A percentile compares a stretch with the other conserved stretches of the same genome.
phyloP scores from a whole-genome alignment of 2,329 filamentous ascomycete species.

The Xylaria sp. region DNA sequence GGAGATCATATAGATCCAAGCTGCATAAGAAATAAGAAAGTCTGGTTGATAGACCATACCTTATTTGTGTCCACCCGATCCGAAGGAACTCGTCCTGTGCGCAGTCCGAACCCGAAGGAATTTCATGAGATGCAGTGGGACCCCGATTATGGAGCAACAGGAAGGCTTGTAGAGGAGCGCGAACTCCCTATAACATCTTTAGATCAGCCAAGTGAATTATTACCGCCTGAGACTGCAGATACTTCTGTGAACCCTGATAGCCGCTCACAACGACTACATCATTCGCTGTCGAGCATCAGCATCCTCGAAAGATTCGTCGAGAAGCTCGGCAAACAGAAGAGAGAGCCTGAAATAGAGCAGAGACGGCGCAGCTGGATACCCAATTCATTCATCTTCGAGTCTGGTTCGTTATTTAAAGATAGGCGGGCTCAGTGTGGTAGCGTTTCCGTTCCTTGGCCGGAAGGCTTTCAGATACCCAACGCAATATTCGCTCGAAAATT shows the following conservation, averaged over 20 bases:
- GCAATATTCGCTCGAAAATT: constrained; percentile 59
- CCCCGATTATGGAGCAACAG: constrained; percentile 43
- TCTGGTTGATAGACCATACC: constrained; percentile 58
- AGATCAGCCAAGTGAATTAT: constrained; percentile 37
- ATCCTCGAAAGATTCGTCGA: constrained; percentile 42
- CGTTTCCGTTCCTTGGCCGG: constrained; percentile 48
- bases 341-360: constrained; percentile 40
- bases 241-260: constrained; percentile 34
- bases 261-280: constrained; percentile 39
- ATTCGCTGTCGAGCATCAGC: constrained; percentile 40
- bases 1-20: constrained; percentile 47
- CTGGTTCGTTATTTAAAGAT: constrained; percentile 39
- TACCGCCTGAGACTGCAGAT: constrained; percentile 40
- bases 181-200: constrained; percentile 43
- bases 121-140: constrained; percentile 58
- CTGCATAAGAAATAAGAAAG: constrained; percentile 54
- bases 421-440: constrained; percentile 30
- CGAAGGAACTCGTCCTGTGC: constrained; percentile 53
- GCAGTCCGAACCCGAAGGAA: constrained; percentile 53
- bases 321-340: constrained; percentile 40
- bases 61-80: constrained; percentile 55
- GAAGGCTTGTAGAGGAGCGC: constrained; percentile 53
- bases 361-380: constrained; percentile 48
- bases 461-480: constrained; percentile 55
- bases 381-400: constrained; percentile 41